Conservation (phyloP, 805 yeast genomes). For the Zygosaccharomyces siamensis region DNA sequence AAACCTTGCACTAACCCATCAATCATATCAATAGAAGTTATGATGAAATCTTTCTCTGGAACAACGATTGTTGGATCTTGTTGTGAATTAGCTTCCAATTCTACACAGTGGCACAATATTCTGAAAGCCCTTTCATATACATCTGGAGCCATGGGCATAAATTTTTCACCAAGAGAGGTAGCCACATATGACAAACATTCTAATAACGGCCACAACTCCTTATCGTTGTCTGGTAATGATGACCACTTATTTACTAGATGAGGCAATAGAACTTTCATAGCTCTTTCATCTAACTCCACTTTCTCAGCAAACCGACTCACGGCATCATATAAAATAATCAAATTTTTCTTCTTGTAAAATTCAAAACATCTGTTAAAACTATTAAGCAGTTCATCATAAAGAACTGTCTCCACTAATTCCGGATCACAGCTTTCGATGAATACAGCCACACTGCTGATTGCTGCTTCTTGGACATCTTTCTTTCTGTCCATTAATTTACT, state of each 20-base stretch:
- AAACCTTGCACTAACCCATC: slow-evolving; percentile 94
- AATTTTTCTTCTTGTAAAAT: slow-evolving; percentile 74
- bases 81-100: slow-evolving; percentile 56
- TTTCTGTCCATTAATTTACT: slow-evolving; percentile 72
- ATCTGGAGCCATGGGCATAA: slow-evolving; percentile 84
- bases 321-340: slow-evolving; percentile 81
- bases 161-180: slow-evolving; percentile 74
- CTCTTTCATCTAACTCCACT: slow-evolving; percentile 51
- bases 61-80: slow-evolving; percentile 63
- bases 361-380: slow-evolving; percentile 72
- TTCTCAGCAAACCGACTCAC: slow-evolving; percentile 84
- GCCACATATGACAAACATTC: slow-evolving; percentile 93
- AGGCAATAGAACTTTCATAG: slow-evolving; percentile 63
- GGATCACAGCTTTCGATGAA: slow-evolving; percentile 75
- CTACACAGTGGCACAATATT: slow-evolving; percentile 64
- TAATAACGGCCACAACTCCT: slow-evolving; percentile 82
- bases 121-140: slow-evolving; percentile 75
- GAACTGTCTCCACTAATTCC: slow-evolving; percentile 53
- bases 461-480: slow-evolving; percentile 93
- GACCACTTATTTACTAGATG: slow-evolving; percentile 84
- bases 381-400: slow-evolving; percentile 57
- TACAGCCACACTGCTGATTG: slow-evolving; percentile 79
- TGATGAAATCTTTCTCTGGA: slow-evolving; percentile 87
- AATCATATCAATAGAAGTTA: slow-evolving; percentile 81
- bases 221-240: slow-evolving; percentile 65